Percentiles rank a stretch among this genome's conserved stretches.
phyloP scores from a whole-genome alignment of 2,329 filamentous ascomycete species.

The Tolypocladium tropicale region DNA sequence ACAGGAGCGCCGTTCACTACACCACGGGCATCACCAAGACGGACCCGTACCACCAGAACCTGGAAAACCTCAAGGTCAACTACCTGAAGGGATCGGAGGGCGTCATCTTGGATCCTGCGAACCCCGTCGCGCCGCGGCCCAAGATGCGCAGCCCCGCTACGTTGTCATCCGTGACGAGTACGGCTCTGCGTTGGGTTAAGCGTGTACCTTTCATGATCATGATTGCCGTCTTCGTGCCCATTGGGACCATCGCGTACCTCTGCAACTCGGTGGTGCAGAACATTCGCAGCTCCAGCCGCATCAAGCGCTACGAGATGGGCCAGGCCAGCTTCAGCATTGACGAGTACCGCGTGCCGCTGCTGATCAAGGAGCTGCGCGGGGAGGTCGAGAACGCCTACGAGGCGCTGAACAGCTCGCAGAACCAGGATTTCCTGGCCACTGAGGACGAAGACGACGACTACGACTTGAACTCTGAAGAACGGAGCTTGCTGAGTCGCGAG shows the following conservation, averaged over 20 bases:
- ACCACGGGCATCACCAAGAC: conserved; percentile 68
- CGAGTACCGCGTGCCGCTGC: conserved; percentile 65
- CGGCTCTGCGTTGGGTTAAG: conserved; percentile 27
- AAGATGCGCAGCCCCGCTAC: conserved; percentile 16
- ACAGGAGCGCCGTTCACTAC: conserved; percentile 72
- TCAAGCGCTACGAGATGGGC: conserved; percentile 64
- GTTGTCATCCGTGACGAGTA: conserved; percentile 20
- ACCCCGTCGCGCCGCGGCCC: conserved; percentile 45
- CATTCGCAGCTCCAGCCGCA: conserved; percentile 61
- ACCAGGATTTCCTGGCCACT: conserved; percentile 58
- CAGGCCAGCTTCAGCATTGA: conserved; percentile 56
- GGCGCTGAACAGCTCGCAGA: conserved; percentile 56
- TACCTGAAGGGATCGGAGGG: conserved; percentile 65
- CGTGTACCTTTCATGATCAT: conserved; percentile 54
- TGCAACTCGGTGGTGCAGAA: conserved; percentile 70
- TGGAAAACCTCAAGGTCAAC: conserved; percentile 58
- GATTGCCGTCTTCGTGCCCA: conserved; percentile 60
- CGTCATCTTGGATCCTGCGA: conserved; percentile 60
- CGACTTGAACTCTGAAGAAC: conserved; percentile 26
- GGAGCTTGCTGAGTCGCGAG: conserved; percentile 29
- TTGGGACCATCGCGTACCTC: conserved; percentile 62
- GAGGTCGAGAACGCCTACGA: conserved; percentile 73
- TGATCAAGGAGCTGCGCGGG: conserved; percentile 64
- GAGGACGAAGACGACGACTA: conserved; percentile 35
- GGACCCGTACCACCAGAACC: conserved; percentile 60